Percentiles rank a stretch among this genome's conserved stretches.
Evolutionary conservation across 768 basidiomycete species (phyloP).

Genomic region (Punctularia strigosozonata): DNA sequence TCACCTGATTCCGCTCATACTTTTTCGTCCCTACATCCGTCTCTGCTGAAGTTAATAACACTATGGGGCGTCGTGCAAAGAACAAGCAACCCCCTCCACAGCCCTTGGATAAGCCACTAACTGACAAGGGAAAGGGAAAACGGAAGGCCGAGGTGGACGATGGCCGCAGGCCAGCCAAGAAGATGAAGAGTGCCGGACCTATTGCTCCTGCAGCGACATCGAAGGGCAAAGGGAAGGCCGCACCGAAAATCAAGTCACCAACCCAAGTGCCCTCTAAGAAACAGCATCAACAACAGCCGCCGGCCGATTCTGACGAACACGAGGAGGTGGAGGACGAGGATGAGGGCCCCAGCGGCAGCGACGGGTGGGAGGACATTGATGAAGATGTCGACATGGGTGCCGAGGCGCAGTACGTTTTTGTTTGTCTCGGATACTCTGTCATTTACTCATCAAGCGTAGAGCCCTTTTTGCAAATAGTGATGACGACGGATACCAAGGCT

Average conservation of each 20-base stretch:
- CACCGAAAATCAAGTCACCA: not conserved
- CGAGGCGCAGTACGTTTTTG: conserved; percentile 25
- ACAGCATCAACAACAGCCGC: conserved; percentile 8
- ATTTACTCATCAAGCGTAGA: conserved; percentile 16
- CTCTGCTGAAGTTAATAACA: conserved; percentile 2
- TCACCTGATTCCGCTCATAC: not conserved
- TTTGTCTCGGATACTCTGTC: conserved; percentile 2
- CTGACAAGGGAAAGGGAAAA: conserved; percentile 52
- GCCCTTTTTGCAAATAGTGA: conserved; percentile 38
- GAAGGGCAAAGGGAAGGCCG: conserved; percentile 7
- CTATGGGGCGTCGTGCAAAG: conserved; percentile 78
- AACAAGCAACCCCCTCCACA: conserved; percentile 69
- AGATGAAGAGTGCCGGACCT: conserved; percentile 12
- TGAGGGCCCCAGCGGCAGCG: conserved; percentile 20
- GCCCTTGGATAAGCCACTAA: conserved; percentile 33
- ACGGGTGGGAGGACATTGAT: conserved; percentile 55
- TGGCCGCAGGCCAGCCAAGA: conserved; percentile 14
- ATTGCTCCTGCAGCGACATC: conserved; percentile 5
- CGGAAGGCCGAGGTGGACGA: conserved; percentile 46
- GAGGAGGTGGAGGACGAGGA: conserved; percentile 17
- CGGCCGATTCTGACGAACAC: conserved; percentile 6
- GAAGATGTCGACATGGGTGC: conserved; percentile 33
- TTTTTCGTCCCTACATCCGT: not conserved
- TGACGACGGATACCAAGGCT: conserved; percentile 18
- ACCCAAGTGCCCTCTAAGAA: conserved; percentile 3